Evolutionary conservation across 176 grass and related monocot species (phyloP), one percentile per base, ranked within the genome.

Genomic region (Rhynchospora breviuscula): DNA sequence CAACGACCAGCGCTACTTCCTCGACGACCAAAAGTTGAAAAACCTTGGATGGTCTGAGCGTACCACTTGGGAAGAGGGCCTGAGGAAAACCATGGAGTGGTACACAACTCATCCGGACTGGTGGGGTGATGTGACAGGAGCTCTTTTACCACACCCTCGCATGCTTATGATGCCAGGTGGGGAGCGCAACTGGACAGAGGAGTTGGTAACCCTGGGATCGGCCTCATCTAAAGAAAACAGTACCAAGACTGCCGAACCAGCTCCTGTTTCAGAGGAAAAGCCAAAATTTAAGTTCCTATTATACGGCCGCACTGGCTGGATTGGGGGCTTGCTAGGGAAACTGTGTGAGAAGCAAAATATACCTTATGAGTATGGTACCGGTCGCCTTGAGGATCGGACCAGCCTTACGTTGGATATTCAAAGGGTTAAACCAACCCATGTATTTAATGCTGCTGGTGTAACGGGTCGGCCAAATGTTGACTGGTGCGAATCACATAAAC

Each of bases 1-100:
- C 73, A 95, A 95, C 63, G 93, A 95, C 58, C 93, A 95, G 87
- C 91, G 90, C 59, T 95, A 95, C 73, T 95, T 95, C 74, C 82
- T 95, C 51, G 90, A 92, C 72, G 93, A 92, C 59, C 88, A 95
- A 81, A 95, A 95, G 60, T 85, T 95, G 60, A 92, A 89, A 87
- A 95, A 87, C 22, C 64, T 95, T 80, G 93, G 90, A 80, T 95
- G 93, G 93, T 87, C 74, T 21, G 93, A 92, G 67, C 71, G 83
- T 53, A 95, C 90, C 4, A 70, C 87, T 29, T 95, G 93, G 90
- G 79, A 92, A 75, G 90, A 92, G 67, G 93, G 93, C n/a, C 81
- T 95, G 74, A 88, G 84, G 69, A 92, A 89, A 82, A 89, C 93
- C 43, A 90, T 90, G 0, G 87, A 95, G 33, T 95, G 93, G 93